Conservation (phyloP, 441 rosid species). For the Biscutella laevigata region DNA sequence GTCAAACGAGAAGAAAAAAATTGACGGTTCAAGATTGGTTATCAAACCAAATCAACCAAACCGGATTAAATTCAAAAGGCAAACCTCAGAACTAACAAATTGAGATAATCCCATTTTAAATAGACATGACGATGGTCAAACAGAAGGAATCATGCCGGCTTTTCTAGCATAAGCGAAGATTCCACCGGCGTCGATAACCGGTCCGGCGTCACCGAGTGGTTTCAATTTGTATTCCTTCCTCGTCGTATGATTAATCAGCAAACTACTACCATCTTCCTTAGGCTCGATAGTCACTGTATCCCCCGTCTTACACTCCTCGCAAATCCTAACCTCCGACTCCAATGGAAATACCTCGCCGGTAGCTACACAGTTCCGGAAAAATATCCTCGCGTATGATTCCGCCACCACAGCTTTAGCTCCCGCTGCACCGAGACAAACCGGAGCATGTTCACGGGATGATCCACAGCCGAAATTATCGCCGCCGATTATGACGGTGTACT, state of each 20-base stretch:
- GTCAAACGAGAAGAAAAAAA: no score
- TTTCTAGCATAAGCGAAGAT: constrained; percentile 73
- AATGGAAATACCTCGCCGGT: constrained; percentile 74
- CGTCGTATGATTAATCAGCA: constrained; percentile 61
- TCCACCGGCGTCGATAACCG: constrained; percentile 79
- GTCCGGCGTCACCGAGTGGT: constrained; percentile 81
- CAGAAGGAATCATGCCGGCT: constrained; percentile 63
- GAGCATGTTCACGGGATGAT: constrained; percentile 86
- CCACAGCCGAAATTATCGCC: constrained; percentile 85
- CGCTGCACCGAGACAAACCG: constrained; percentile 76
- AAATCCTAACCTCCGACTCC: constrained; percentile 59
- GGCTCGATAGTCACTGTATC: constrained; percentile 52
- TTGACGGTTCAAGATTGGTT: no score
- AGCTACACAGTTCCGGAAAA: constrained; percentile 73
- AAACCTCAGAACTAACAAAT: no score
- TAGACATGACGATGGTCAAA: not conserved
- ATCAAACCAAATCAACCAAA: not conserved
- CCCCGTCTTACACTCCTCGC: constrained; percentile 74
- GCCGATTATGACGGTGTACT: constrained; percentile 49
- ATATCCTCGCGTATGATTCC: constrained; percentile 75
- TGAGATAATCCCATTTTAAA: no score
- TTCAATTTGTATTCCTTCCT: constrained; percentile 63
- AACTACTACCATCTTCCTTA: constrained; percentile 34
- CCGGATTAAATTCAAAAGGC: not conserved
- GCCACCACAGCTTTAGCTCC: constrained; percentile 67